Conservation (phyloP, 495 filamentous ascomycete genomes). For the Penicillium canescens region DNA sequence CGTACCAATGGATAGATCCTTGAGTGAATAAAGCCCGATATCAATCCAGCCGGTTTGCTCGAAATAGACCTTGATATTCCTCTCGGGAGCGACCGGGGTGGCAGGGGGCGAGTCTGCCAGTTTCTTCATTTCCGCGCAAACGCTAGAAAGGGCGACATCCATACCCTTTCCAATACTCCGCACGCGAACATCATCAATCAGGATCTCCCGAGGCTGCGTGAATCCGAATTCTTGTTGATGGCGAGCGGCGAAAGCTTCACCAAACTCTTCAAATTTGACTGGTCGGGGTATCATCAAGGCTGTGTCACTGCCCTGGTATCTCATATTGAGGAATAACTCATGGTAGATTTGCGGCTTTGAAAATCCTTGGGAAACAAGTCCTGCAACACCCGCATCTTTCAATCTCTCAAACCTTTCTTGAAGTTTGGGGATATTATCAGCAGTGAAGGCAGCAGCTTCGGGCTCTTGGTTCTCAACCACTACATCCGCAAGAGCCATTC, state of each 20-base stretch:
- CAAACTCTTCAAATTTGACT: conserved; percentile 38
- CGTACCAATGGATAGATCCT: conserved; percentile 79
- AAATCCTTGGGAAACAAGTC: conserved; percentile 41
- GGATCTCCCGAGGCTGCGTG: conserved; percentile 45
- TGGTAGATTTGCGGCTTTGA: conserved; percentile 39
- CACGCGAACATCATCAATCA: conserved; percentile 56
- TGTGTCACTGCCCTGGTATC: conserved; percentile 54
- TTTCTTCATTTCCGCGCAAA: conserved; percentile 37
- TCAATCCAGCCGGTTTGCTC: conserved; percentile 11
- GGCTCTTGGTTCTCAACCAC: conserved; percentile 55
- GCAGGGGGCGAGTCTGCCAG: conserved; percentile 28
- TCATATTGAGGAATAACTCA: conserved; percentile 54
- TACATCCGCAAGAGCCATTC: conserved; percentile 53
- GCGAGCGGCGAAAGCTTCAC: conserved; percentile 44
- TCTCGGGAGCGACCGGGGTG: conserved; percentile 18
- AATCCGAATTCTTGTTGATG: conserved; percentile 56
- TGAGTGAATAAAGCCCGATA: conserved; percentile 65
- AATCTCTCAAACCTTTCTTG: conserved; percentile 33
- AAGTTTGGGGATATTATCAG: conserved; percentile 31
- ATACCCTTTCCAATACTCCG: conserved; percentile 32
- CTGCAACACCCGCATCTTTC: conserved; percentile 28
- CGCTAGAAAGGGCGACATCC: conserved; percentile 31
- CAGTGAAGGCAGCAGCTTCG: conserved; percentile 35
- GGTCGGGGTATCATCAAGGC: conserved; percentile 52
- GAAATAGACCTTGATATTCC: conserved; percentile 46